These are phyloP conservation scores for Rutstroemia sydowiana DNA, from an alignment of 2,329 filamentous ascomycete species.

Conservation along the genomic window DNA sequence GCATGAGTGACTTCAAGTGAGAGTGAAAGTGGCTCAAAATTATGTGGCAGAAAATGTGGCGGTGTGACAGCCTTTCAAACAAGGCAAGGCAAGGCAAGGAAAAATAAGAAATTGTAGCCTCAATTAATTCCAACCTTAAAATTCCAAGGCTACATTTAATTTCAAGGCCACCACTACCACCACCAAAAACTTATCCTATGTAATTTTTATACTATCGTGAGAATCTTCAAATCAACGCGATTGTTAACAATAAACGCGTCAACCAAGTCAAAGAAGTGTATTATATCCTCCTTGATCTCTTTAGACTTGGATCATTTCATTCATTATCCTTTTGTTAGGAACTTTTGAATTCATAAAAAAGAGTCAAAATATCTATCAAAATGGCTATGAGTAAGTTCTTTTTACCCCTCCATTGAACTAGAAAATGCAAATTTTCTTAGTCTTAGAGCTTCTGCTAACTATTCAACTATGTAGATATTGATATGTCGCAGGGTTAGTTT, in stretches of 20 bases:
- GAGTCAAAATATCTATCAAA: conserved; percentile 29
- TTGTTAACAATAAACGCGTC: conserved; percentile 17
- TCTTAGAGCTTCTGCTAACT: conserved; percentile 22
- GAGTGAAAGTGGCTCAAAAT: too few relatives aligned
- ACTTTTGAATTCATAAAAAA: conserved; percentile 9
- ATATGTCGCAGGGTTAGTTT: conserved; percentile 70
- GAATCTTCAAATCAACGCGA: conserved; percentile 20
- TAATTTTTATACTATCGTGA: background rate
- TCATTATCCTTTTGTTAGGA: background rate
- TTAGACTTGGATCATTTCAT: background rate
- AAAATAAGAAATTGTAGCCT: too few relatives aligned
- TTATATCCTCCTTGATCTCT: background rate
- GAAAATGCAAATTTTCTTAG: conserved; percentile 18
- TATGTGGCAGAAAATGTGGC: too few relatives aligned
- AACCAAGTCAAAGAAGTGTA: conserved; percentile 9
- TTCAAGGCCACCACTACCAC: background rate
- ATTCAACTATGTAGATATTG: conserved; percentile 53
- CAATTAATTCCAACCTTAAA: too few relatives aligned
- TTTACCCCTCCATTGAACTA: conserved; percentile 5
- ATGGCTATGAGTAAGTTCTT: conserved; percentile 54
- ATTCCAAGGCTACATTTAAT: too few relatives aligned
- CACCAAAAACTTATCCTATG: too few relatives aligned
- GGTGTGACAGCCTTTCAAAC: too few relatives aligned
- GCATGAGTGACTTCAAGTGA: too few relatives aligned
- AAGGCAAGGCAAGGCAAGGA: too few relatives aligned